Evolutionary conservation across 2,329 filamentous ascomycete genomes (phyloP).

Genomic region (Ophiocordyceps camponoti-floridani): DNA sequence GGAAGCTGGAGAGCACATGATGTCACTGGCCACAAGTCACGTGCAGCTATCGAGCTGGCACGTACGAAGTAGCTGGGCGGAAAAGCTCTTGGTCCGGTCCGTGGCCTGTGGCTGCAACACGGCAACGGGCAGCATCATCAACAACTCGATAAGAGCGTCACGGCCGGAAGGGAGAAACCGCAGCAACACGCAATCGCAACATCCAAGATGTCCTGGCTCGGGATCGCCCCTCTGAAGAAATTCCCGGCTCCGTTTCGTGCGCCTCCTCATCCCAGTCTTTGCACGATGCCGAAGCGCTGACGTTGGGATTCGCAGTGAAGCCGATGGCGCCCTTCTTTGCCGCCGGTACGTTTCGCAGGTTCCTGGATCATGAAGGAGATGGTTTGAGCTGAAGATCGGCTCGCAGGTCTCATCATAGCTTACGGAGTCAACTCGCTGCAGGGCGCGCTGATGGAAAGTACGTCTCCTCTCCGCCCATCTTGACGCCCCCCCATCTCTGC

Average conservation of each 20-base stretch:
- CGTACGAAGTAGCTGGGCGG: neutral
- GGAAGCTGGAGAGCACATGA: neutral
- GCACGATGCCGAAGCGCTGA: neutral
- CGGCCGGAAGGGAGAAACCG: neutral
- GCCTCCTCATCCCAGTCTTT: conserved; percentile 19
- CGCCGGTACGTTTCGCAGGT: conserved; percentile 88
- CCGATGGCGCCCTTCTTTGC: conserved; percentile 87
- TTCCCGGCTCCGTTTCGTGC: conserved; percentile 62
- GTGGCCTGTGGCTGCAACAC: too few species aligned
- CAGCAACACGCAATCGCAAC: conserved; percentile 3
- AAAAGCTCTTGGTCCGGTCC: neutral
- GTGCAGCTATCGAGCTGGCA: neutral
- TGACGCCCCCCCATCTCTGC: too few species aligned
- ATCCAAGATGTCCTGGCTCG: conserved; percentile 58
- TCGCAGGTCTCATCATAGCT: conserved; percentile 62
- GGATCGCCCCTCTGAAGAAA: conserved; percentile 51
- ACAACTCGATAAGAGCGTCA: neutral
- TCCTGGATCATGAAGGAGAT: too few species aligned
- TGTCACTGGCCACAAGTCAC: neutral
- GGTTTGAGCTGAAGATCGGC: neutral
- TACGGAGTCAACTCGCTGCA: conserved; percentile 83
- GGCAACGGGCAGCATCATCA: conserved; percentile 8
- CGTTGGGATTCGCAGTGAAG: conserved; percentile 40
- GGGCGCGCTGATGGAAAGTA: conserved; percentile 63
- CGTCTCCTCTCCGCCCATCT: conserved; percentile 3